Percentiles rank a stretch among this genome's conserved stretches.
Evolutionary conservation across 2,329 filamentous ascomycete genomes (phyloP).

Genomic region (Neospermospora avenae): DNA sequence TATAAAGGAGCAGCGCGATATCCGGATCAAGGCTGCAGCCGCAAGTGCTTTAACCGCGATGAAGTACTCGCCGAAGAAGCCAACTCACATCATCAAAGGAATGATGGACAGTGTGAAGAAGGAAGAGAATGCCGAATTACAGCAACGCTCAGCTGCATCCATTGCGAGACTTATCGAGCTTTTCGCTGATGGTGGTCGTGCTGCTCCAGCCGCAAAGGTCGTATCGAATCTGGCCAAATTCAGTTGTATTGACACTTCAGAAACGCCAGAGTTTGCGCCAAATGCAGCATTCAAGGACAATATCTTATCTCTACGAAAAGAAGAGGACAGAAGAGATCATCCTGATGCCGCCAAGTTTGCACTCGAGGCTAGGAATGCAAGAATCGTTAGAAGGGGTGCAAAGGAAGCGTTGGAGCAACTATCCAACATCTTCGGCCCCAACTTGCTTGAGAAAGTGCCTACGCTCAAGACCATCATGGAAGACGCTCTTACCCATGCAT

Average conservation of each 20-base stretch:
- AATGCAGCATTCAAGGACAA: constrained; percentile 75
- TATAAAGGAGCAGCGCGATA: constrained; percentile 77
- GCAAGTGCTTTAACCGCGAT: constrained; percentile 89
- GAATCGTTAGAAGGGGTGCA: constrained; percentile 86
- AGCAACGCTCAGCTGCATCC: constrained; percentile 79
- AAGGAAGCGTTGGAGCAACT: constrained; percentile 92
- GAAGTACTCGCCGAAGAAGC: constrained; percentile 85
- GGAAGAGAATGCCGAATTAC: constrained; percentile 86
- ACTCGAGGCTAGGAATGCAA: constrained; percentile 80
- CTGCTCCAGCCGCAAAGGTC: constrained; percentile 89
- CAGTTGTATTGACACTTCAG: constrained; percentile 94
- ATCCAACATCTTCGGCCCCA: constrained; percentile 71
- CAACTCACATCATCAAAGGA: constrained; percentile 86
- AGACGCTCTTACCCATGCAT: constrained; percentile 70
- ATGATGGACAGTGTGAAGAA: constrained; percentile 98
- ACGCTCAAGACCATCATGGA: constrained; percentile 81
- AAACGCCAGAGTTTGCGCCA: constrained; percentile 90
- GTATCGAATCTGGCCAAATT: constrained; percentile 96
- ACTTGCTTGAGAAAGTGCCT: constrained; percentile 78
- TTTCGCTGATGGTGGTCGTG: constrained; percentile 75
- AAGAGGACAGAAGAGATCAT: constrained; percentile 92
- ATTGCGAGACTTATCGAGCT: constrained; percentile 83
- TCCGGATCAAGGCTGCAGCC: constrained; percentile 81
- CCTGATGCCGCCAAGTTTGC: constrained; percentile 88
- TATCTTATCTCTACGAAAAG: constrained; percentile 92